Evolutionary conservation across 192 early-diverging fungal species (phyloP), one percentile per base, ranked within the genome.

Genomic region (Coemansia sp.): DNA sequence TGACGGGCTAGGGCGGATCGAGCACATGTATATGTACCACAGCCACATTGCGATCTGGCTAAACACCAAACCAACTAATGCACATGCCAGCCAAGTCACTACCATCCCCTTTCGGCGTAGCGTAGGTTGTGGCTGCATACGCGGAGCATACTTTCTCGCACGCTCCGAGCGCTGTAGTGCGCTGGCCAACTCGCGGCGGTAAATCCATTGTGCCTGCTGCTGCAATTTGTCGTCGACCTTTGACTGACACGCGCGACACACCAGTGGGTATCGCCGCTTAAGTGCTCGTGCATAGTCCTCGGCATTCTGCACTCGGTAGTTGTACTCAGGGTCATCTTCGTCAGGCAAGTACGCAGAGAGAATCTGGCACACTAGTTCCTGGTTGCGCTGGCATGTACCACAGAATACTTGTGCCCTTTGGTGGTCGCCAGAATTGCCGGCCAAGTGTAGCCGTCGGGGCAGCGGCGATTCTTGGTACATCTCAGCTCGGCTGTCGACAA

Each of bases 371-470:
- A 79, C 82, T 7, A 78, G 73, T 44, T 78, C 71, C 38, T 84
- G 82, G 69, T 79, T 84, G 38, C 77, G 73, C 51, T 76, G 76
- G 55, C 82, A 84, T 0, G 67, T 38, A 19, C 45, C 7, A 66
- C 82, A 84, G 39, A 84, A 84, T 8, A 70, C 69, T 23, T 61
- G 59, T 3, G n/a, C 64, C n/a, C 17, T 11, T 64, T 38, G 27
- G 17, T 36, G 29, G 41, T 41, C 32, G 34, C 9, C 27, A 32
- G 57, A 55, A 1, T 29, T 27, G 23, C 10, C 36, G 1, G 31
- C 42, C 11, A 63, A 39, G 36, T 38, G 61, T 45, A 9, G 25
- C 17, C 37, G 60, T 12, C 25, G 37, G 11, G 65, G 11, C 51
- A 51, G 32, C 3, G 72, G 68, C 38, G 72, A 48, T 53, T 82